Evolutionary conservation across 2,329 filamentous ascomycete genomes (phyloP).

Genomic region (Fusarium anguioides): DNA sequence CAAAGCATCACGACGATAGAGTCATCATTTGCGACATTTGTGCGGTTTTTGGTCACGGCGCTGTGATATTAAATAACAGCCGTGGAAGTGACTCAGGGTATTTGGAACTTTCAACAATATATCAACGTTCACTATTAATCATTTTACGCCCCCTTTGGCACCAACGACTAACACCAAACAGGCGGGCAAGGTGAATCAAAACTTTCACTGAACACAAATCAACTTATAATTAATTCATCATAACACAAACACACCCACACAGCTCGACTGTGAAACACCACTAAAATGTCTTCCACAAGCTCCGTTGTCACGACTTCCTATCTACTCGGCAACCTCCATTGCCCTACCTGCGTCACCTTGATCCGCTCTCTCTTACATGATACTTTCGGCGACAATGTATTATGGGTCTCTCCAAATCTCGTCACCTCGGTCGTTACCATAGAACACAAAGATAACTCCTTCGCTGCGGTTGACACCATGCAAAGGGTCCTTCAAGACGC

Average conservation of each 20-base stretch:
- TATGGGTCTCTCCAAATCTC: constrained; percentile 75
- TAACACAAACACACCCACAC: background rate
- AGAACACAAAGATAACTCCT: constrained; percentile 59
- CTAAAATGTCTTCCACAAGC: constrained; percentile 45
- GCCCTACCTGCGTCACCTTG: constrained; percentile 76
- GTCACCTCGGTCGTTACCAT: constrained; percentile 76
- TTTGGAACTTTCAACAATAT: constrained; percentile 2
- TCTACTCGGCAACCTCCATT: constrained; percentile 80
- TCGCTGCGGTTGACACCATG: constrained; percentile 58
- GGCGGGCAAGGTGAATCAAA: background rate
- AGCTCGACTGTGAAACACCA: background rate
- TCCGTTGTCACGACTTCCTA: constrained; percentile 65
- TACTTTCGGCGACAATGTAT: constrained; percentile 58
- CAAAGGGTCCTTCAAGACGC: constrained; percentile 62
- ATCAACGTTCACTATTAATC: background rate
- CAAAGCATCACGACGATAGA: constrained; percentile 28
- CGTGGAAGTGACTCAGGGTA: constrained; percentile 15
- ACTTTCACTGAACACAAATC: constrained; percentile 1
- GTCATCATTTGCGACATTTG: constrained; percentile 49
- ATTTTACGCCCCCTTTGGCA: background rate
- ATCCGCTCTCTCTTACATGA: constrained; percentile 70
- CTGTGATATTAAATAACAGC: constrained; percentile 29
- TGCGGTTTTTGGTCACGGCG: constrained; percentile 48
- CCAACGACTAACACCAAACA: background rate
- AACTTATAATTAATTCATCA: background rate